Evolutionary conservation across 192 early-diverging fungal genomes (phyloP).

Genomic region (Backusella westeae): DNA sequence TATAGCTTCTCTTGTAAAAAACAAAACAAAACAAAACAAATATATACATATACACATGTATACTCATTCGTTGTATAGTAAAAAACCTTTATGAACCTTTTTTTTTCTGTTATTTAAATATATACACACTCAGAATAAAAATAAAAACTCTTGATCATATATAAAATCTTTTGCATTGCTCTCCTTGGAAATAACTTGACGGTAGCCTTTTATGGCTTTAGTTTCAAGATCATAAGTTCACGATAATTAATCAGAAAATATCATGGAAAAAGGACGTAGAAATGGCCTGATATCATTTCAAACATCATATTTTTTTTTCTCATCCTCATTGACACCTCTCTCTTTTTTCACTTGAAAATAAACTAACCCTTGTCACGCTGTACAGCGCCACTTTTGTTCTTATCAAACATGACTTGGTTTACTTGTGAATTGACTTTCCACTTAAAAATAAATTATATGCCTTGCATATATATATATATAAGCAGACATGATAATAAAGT

Average conservation of each 20-base stretch:
- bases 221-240: slow-evolving; percentile 1
- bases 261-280: background rate
- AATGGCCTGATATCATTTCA: background rate
- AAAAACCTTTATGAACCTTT: background rate
- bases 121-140: background rate
- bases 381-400: background rate
- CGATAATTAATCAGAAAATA: background rate
- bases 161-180: background rate
- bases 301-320: background rate
- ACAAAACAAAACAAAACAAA: background rate
- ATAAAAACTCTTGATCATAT: background rate
- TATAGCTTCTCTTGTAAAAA: background rate
- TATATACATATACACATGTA: background rate
- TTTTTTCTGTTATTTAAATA: background rate
- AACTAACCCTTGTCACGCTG: background rate
- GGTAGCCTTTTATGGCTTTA: background rate
- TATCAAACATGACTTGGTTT: background rate
- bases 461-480: background rate
- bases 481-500: background rate
- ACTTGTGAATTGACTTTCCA: background rate
- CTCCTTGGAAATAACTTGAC: background rate
- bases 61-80: background rate
- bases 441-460: background rate
- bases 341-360: background rate
- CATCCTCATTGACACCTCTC: background rate